Conservation (phyloP, 345 rosid species). For the Murraya paniculata region DNA sequence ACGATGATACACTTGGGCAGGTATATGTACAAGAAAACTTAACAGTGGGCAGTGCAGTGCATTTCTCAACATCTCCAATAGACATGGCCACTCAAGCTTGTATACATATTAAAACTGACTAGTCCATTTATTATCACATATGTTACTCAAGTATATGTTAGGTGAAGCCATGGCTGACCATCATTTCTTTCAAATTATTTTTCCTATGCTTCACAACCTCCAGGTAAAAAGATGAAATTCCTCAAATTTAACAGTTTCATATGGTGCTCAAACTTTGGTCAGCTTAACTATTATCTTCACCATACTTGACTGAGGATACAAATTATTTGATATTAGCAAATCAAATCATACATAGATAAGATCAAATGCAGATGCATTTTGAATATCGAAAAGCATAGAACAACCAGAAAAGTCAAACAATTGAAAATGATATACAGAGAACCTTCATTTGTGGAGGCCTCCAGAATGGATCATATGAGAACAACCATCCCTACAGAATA, state of each 20-base stretch:
- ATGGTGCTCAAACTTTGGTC: not conserved
- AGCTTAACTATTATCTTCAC: not conserved
- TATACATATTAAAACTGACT: not conserved
- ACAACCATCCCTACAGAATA: slow-evolving; percentile 62
- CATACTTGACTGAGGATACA: not conserved
- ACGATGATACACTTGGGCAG: not conserved
- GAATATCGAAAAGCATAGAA: slow-evolving; percentile 4
- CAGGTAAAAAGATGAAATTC: slow-evolving; percentile 1
- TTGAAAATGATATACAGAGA: slow-evolving; percentile 8
- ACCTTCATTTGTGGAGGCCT: slow-evolving; percentile 81
- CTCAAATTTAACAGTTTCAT: not conserved
- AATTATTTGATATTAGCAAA: not conserved
- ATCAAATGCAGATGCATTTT: not conserved
- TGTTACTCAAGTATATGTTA: not conserved
- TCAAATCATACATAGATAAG: not conserved
- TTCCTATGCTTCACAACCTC: not conserved
- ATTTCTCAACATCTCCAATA: not conserved
- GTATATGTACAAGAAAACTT: not conserved
- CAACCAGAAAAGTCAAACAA: not conserved
- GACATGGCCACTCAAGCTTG: not conserved
- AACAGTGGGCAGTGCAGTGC: not conserved
- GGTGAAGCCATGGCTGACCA: not conserved
- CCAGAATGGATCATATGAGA: slow-evolving; percentile 79
- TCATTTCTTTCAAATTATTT: not conserved
- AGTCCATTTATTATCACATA: not conserved